Evolutionary conservation across 176 grass and related monocot species (phyloP).

Genomic region (Aegilops sharonensis): DNA sequence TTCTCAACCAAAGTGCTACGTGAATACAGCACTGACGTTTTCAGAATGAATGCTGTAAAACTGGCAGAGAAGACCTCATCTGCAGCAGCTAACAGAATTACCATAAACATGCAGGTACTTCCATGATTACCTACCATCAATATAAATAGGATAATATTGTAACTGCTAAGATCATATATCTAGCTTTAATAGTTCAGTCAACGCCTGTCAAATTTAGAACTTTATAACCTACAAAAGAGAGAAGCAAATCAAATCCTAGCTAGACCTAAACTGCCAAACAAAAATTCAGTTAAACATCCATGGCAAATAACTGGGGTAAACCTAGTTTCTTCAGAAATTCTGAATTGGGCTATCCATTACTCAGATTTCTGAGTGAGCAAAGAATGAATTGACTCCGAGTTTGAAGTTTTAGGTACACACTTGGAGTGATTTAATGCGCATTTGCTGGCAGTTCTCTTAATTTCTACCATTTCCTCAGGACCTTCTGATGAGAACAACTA

Average conservation of each 20-base stretch:
- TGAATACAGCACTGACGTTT: constrained; percentile 46
- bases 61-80: constrained; percentile 28
- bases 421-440: too few relatives aligned
- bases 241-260: not conserved
- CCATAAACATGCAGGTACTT: constrained; percentile 42
- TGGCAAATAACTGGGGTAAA: not conserved
- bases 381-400: not conserved
- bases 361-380: not conserved
- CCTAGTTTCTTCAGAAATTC: not conserved
- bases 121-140: not conserved
- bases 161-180: not conserved
- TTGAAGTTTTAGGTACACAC: not conserved
- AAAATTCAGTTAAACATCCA: not conserved
- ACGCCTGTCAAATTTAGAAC: not conserved
- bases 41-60: constrained; percentile 44
- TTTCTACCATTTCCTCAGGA: too few relatives aligned
- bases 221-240: not conserved
- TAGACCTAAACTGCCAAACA: not conserved
- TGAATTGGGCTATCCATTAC: not conserved
- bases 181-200: not conserved
- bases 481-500: too few relatives aligned
- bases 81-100: constrained; percentile 15
- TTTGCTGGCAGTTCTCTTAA: too few relatives aligned
- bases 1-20: constrained; percentile 64
- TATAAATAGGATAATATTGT: not conserved